Evolutionary conservation across 148 eudicot genomes (phyloP), one percentile per base, ranked within the genome.

Genomic region (Rhododendron ferrugineum): DNA sequence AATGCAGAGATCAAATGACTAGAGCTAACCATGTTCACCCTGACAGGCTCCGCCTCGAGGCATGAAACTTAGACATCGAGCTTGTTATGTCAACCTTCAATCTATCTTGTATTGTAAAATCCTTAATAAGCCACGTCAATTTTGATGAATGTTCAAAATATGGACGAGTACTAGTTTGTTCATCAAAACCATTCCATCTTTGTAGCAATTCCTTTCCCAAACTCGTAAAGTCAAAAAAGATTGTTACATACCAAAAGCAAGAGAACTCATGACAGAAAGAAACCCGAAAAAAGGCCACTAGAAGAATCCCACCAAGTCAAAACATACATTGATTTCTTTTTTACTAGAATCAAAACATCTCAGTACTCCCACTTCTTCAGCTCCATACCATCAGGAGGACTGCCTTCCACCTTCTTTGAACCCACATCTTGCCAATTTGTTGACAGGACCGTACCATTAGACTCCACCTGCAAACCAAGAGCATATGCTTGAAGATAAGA

Each of bases 361-460:
- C 82, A 97, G 80, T 80, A 87, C 82, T 95, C 95, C 98, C 98
- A 97, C 88, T 93, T 95, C 93, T 91, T 94, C 94, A 97, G 16
- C 92, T 97, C 98, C 99, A 97, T 95, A 80, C 98, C 96, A 84
- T 95, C 94, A 3, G 99, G 99, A 79, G 98, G 91, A 86, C 91
- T 93, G 72, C 94, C 93, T 78, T 97, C 98, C 10, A 97, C 94
- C 93, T 90, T 94, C 92, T 95, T 97, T 4, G 90, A 36, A 22
- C 99, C 98, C 66, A 97, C 99, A 42, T 97, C 99, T 85, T 95
- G 92, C 99, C 99, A 97, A 88, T 97, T 94, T 5, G 98, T 97
- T 26, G 99, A 97, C 76, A 97, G 90, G 88, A 97, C 98, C 0
- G 99, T 97, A 52, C 99, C 98, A 84, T 92, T 94, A 26, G 99